phyloP scores from a whole-genome alignment of 345 rosid genomes.

The Euphorbia tirucalli region DNA sequence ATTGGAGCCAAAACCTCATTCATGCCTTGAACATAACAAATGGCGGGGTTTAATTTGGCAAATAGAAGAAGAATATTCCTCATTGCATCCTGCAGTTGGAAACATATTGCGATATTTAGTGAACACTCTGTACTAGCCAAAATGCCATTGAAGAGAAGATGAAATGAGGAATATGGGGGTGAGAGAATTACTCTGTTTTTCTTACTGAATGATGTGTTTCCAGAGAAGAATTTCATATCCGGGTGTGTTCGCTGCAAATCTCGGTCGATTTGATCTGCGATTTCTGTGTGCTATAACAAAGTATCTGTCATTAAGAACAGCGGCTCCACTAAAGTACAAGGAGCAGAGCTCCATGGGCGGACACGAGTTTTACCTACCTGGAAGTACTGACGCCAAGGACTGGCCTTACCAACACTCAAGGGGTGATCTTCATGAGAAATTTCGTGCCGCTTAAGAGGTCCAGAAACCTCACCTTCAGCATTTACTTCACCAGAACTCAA shows the following conservation, averaged over 20 bases:
- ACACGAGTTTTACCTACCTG: slow-evolving; percentile 54
- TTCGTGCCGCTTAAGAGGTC: slow-evolving; percentile 51
- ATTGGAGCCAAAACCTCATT: slow-evolving; percentile 77
- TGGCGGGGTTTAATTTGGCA: slow-evolving; percentile 71
- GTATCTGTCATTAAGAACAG: slow-evolving; percentile 13
- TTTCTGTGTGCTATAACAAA: slow-evolving; percentile 53
- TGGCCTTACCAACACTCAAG: slow-evolving; percentile 54
- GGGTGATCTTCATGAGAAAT: slow-evolving; percentile 78
- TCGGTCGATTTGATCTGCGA: slow-evolving; percentile 68
- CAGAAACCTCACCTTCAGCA: slow-evolving; percentile 38
- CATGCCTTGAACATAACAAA: slow-evolving; percentile 80
- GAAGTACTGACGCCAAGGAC: slow-evolving; percentile 63
- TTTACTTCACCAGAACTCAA: slow-evolving; percentile 25
- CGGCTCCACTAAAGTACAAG: slow-evolving; percentile 11
- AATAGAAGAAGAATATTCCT: slow-evolving; percentile 63
- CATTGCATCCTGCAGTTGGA: slow-evolving; percentile 55
- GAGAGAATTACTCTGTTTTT: slow-evolving; percentile 48
- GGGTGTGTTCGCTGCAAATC: slow-evolving; percentile 75
- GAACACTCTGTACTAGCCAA: background rate
- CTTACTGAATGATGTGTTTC: slow-evolving; percentile 49
- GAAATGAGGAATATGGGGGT: background rate
- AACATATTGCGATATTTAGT: background rate
- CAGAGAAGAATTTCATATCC: slow-evolving; percentile 64
- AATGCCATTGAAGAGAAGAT: background rate
- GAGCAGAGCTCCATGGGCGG: background rate